phyloP scores from a whole-genome alignment of 2,329 filamentous ascomycete species.

The Laburnicola sp. region DNA sequence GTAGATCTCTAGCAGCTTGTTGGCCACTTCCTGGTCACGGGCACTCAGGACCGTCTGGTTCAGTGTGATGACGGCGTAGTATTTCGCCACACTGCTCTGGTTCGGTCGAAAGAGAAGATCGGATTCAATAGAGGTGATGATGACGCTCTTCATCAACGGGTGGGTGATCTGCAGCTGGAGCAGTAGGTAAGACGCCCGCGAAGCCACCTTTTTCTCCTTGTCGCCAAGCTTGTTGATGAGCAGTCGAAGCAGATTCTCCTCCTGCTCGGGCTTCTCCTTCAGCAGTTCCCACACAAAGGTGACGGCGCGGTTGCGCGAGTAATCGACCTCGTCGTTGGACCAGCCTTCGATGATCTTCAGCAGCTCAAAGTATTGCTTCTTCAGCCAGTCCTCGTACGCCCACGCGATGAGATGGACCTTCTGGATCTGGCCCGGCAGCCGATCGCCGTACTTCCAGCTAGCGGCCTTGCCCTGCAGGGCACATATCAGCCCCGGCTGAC shows the following conservation, averaged over 20 bases:
- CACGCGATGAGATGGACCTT: conserved; percentile 80
- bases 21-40: conserved; percentile 79
- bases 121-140: conserved; percentile 81
- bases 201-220: conserved; percentile 92
- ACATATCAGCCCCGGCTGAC: conserved; percentile 75
- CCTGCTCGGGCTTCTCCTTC: conserved; percentile 95
- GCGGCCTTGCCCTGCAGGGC: conserved; percentile 66
- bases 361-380: conserved; percentile 89
- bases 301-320: conserved; percentile 82
- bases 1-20: conserved; percentile 83
- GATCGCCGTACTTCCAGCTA: conserved; percentile 69
- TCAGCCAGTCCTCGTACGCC: conserved; percentile 95
- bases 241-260: conserved; percentile 86
- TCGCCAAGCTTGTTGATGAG: conserved; percentile 97
- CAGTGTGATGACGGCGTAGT: conserved; percentile 93
- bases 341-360: conserved; percentile 88
- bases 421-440: conserved; percentile 72
- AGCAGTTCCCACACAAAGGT: conserved; percentile 90
- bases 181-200: conserved; percentile 88
- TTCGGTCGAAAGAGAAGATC: conserved; percentile 86
- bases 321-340: conserved; percentile 95
- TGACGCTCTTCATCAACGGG: conserved; percentile 88
- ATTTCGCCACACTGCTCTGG: conserved; percentile 85
- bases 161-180: conserved; percentile 87
- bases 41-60: conserved; percentile 93